Evolutionary conservation across 2,329 filamentous ascomycete species (phyloP).

Genomic region (Colletotrichum sp.): DNA sequence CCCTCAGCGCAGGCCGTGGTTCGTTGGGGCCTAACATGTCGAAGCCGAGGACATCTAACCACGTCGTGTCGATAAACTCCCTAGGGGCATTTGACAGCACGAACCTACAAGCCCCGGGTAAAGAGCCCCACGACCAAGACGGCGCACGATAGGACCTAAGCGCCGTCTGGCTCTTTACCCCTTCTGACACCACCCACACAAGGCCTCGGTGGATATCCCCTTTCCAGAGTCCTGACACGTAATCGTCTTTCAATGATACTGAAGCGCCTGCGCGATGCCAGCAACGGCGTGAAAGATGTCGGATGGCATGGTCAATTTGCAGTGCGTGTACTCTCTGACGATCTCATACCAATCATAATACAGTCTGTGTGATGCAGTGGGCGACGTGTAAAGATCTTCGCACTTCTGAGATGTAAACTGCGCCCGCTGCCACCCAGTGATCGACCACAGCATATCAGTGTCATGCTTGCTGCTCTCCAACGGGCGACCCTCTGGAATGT

Average conservation of each 20-base stretch:
- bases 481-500: rapidly evolving
- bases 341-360: not conserved
- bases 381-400: rapidly evolving
- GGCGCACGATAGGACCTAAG: rapidly evolving
- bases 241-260: rapidly evolving
- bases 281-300: not conserved
- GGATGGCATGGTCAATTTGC: not conserved
- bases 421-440: rapidly evolving
- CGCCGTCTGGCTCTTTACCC: rapidly evolving
- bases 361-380: rapidly evolving
- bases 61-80: not conserved
- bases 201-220: rapidly evolving
- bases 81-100: not conserved
- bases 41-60: not conserved
- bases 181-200: rapidly evolving
- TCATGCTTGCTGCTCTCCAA: rapidly evolving
- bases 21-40: rapidly evolving
- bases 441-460: too few relatives aligned
- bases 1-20: not conserved
- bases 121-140: rapidly evolving
- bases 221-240: not conserved
- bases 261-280: rapidly evolving
- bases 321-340: not conserved
- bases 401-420: not conserved
- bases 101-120: rapidly evolving